phyloP scores from a whole-genome alignment of 805 yeast genomes.

The Barnettozyma salicaria region DNA sequence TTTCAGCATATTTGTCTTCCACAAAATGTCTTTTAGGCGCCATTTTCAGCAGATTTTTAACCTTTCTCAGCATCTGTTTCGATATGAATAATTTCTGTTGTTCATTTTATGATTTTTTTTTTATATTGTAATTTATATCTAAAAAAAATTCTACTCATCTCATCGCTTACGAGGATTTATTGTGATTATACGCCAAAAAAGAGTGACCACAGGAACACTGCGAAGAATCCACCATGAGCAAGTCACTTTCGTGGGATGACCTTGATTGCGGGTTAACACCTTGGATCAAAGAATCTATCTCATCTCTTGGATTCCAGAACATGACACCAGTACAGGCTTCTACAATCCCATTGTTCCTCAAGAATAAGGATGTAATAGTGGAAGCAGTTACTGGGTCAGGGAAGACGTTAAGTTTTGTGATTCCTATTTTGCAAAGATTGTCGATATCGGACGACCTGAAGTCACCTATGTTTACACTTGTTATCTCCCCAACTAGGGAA shows the following conservation, averaged over 20 bases:
- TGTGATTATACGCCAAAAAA: neutral
- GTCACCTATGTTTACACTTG: conserved; percentile 59
- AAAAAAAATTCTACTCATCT: conserved; percentile 10
- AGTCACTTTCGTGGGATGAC: conserved; percentile 58
- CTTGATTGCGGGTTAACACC: conserved; percentile 49
- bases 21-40: neutral
- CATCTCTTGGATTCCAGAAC: conserved; percentile 63
- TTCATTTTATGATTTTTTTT: conserved; percentile 4
- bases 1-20: conserved; percentile 45
- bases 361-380: conserved; percentile 90
- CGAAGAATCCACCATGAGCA: conserved; percentile 15
- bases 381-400: conserved; percentile 99
- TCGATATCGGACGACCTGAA: conserved; percentile 29
- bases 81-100: neutral
- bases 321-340: conserved; percentile 99
- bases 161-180: neutral
- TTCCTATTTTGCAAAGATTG: conserved; percentile 75
- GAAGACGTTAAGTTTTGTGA: conserved; percentile 85
- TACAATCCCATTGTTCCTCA: conserved; percentile 75
- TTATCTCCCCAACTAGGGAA: conserved; percentile 65
- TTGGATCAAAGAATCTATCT: conserved; percentile 65
- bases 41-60: conserved; percentile 5
- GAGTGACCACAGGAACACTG: neutral
- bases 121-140: no score
- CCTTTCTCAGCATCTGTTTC: conserved; percentile 1